Conservation (phyloP, 768 basidiomycete genomes). For the Auricularia auricula-judae region DNA sequence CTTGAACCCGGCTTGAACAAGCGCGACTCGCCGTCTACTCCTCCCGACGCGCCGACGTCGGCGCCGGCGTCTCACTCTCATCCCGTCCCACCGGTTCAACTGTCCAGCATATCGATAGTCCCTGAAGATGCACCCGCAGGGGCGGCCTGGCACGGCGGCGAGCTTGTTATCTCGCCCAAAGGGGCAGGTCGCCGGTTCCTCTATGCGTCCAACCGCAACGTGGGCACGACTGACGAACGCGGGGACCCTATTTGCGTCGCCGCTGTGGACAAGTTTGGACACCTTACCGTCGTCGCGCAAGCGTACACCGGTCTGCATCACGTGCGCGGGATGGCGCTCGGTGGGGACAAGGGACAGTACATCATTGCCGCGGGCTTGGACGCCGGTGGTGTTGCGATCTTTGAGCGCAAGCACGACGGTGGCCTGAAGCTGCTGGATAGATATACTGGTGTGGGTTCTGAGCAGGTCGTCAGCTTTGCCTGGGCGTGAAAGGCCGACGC, state of each 20-base stretch:
- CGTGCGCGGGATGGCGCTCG: conserved; percentile 9
- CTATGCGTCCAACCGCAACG: conserved; percentile 10
- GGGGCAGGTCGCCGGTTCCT: conserved; percentile 28
- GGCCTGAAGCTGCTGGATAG: conserved; percentile 2
- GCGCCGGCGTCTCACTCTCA: conserved; percentile 1
- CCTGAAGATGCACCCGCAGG: conserved; percentile 27
- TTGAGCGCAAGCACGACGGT: not conserved
- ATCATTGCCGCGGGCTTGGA: conserved; percentile 10
- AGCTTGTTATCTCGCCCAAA: conserved; percentile 50
- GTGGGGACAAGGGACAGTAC: conserved; percentile 9
- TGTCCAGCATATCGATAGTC: not conserved
- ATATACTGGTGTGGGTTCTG: not conserved
- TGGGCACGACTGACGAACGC: conserved; percentile 13
- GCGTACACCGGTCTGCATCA: conserved; percentile 10
- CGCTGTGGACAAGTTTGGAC: conserved; percentile 1
- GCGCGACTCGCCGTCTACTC: not conserved
- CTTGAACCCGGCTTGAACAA: not conserved
- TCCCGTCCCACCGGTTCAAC: not conserved
- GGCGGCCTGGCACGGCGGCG: conserved; percentile 40
- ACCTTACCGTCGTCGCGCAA: conserved; percentile 7
- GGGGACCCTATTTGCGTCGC: conserved; percentile 11
- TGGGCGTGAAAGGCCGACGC: conserved; percentile 1
- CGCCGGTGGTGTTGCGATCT: conserved; percentile 10
- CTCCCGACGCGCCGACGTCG: not conserved
- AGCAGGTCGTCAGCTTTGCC: conserved; percentile 2